Evolutionary conservation across 1,284 basidiomycete species (phyloP), one percentile per base, ranked within the genome.

Genomic region (Cryptococcus neoformans): DNA sequence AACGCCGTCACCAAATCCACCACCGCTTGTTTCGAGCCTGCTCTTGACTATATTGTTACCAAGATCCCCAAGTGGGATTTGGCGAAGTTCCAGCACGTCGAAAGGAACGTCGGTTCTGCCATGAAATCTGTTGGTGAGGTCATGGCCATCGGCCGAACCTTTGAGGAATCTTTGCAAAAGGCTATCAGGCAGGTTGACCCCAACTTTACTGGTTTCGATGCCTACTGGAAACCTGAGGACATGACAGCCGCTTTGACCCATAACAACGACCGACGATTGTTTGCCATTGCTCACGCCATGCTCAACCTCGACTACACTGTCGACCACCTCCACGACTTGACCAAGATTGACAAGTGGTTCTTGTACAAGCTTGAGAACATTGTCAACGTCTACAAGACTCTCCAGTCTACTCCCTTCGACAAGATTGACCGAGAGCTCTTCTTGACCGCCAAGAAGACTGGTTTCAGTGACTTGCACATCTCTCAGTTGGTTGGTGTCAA

Each of bases 61-160:
- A 99, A 99, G 82, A 99, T 99, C 67, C 96, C 96, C 66, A 98
- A 98, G 79, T 99, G 96, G 94, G 96, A 99, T 79, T 81, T 99
- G 60, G 92, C 93, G 66, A 99, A 99, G 80, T 98, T 99, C 83
- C 93, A 97, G 73, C 81, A 84, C 71, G 96, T 99, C 58, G 89
- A 96, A 76, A 88, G 95, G 59, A 87, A 93, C 73, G 87, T 99
- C 53, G 95, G 96, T 41, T 98, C 94, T 2, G 86, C 92, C 34
- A 99, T 99, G 96, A 99, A 99, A 80, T 94, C 91, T 28, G 96
- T 99, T 58, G 96, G 96, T 61, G 96, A 99, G 78, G 95, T 99
- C 69, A 99, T 99, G 96, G 95, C 95, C 63, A 98, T 99, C 66
- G 96, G 96, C 49, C 89, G 96, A 66, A 99, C 96, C 1, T 99